Base-by-base conservation (phyloP, 805 yeast species). In the Suhomyces sp. region DNA sequence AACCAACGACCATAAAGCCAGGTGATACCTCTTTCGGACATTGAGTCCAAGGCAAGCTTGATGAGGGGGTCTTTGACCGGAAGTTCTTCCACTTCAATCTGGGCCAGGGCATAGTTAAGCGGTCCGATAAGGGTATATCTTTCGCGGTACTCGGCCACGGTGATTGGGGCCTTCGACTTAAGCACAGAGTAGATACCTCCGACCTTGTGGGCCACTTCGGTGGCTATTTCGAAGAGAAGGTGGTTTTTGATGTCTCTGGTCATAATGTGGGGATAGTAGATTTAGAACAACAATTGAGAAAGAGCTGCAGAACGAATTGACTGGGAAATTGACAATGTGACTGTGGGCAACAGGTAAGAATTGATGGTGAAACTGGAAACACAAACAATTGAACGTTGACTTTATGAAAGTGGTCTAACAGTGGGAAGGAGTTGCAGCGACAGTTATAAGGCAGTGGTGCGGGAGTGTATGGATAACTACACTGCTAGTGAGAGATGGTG, bases 121-220 rank as follows among this genome's bases (percentile, higher is more conserved):
- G 96, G 96, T 4, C 98, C 98, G 36, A 93, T 70, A 33, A 88
- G 70, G 16, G 87, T 79, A 65, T 91, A 91, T 36, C 96, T 73
- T 50, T 83, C 87, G 45, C 85, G 77, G 63, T 88, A 93, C 62
- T 91, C 97, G 25, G 95, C 88, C 33, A 85, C 91, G 6, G 98
- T 91, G 41, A 90, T 88, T 6, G 97, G 97, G 6, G 97, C 97
- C 63, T 91, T 91, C 8, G 96, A 87, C 60, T 93, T 93, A 54
- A 91, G 74, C 34, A 91, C 98, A 5, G 98, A 90, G 68, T 91
- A 91, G 59, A 91, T 91, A 23, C 98, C 98, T 33, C 98, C 98
- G 15, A 91, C 98, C 52, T 95, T 74, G 69, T 93, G 90, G 52
- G 98, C 98, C 33, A 91, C 97, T 60, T 91, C 98, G 2, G 98